Percentiles rank a stretch among this genome's conserved stretches.
These are phyloP conservation scores for Lunularia cruciata DNA, from an alignment of 225 moss, liverwort and hornwort species.

Conservation along the genomic window DNA sequence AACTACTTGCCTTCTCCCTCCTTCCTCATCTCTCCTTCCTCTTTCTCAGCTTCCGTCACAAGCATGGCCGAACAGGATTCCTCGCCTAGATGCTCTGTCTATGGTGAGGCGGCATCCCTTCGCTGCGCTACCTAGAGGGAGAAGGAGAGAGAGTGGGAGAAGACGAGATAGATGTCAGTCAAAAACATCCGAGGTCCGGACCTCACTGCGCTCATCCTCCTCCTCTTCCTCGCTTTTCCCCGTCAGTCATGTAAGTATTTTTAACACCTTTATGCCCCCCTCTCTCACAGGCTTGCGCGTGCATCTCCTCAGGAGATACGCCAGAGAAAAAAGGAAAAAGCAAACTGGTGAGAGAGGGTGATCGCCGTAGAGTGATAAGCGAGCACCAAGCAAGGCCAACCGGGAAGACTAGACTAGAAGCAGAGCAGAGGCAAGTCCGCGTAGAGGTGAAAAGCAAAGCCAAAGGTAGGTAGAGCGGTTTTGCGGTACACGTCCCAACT, in stretches of 20 bases:
- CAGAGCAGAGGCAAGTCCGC: not conserved
- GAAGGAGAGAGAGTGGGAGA: not conserved
- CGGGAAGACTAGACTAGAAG: not conserved
- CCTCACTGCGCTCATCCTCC: not conserved
- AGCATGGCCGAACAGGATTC: not conserved
- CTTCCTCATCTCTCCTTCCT: not conserved
- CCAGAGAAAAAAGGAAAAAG: not conserved
- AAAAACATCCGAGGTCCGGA: not conserved
- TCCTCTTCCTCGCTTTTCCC: not conserved
- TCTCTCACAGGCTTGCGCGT: not conserved
- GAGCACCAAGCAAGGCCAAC: not conserved
- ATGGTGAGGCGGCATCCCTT: not conserved
- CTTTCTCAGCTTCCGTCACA: constrained; percentile 6
- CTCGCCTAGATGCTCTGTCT: constrained; percentile 7
- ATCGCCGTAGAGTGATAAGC: not conserved
- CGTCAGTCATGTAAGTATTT: not conserved
- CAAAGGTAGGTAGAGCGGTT: constrained; percentile 10
- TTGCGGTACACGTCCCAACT: not conserved
- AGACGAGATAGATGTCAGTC: not conserved
- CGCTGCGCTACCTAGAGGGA: not conserved
- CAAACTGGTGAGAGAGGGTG: not conserved
- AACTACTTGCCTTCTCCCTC: not conserved
- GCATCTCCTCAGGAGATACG: not conserved
- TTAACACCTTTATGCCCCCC: not conserved
- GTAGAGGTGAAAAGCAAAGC: too few species aligned